Base-by-base conservation (phyloP, 805 yeast genomes). In the Metschnikowia koreensis region DNA sequence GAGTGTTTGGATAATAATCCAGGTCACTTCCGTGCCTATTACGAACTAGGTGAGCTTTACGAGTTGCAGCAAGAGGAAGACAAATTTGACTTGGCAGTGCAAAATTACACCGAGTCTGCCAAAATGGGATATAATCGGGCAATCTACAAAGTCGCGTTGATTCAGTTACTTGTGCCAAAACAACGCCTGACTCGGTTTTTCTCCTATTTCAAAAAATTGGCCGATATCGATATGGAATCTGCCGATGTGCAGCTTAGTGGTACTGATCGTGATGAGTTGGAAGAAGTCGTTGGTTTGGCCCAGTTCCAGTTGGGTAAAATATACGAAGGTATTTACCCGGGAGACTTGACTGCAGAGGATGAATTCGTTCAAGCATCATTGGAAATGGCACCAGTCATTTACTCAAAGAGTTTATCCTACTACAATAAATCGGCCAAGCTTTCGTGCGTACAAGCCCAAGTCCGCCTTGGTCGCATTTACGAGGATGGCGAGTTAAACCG, bases 241-340 rank as follows among this genome's bases (percentile, higher is more conserved):
- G 63, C 64, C 16, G 74, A 71, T 33, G 65, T 71, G 22, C 62
- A 66, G 44, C 63, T 72, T 47, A 63, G 62, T 22, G 74, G 66
- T 8, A 74, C 70, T 15, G 79, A 74, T 53, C 61, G 63, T 41
- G 73, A 71, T 40, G 79, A 74, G 58, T 63, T 74, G 44, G 68
- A 66, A 41, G 75, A 74, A 51, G 67, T 74, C 17, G 67, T 74
- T 29, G 79, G 76, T 0, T 61, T 65, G 57, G 75, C 79, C 1
- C 66, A 68, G 46, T 73, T 60, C 60, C 75, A 75, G 57, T 61
- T 75, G 51, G 79, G 77, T 3, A 66, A 66, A 48, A 66, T 75
- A 38, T 72, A 73, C 56, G 79, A 75, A 60, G 79, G 79, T 1
- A 66, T 72, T 11, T 75, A 74, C 55, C 78, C 79, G 6, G 77